Conservation (phyloP, 768 basidiomycete genomes). For the Brasilioporus rufonigricans region DNA sequence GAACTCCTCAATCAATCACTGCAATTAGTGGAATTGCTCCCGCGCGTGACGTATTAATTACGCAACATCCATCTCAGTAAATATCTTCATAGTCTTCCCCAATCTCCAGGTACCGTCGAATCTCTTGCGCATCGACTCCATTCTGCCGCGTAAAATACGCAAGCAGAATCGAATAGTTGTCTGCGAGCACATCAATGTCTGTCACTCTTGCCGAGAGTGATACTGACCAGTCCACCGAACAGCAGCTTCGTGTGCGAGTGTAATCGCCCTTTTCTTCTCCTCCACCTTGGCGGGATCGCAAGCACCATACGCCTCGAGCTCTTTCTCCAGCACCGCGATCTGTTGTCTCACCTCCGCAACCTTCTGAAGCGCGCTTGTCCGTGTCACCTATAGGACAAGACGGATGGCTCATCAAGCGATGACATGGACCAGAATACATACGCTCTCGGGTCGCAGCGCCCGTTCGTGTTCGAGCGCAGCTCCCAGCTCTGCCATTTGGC, state of each 20-base stretch:
- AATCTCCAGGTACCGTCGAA: slow-evolving; percentile 64
- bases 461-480: slow-evolving; percentile 50
- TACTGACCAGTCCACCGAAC: slow-evolving; percentile 81
- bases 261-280: slow-evolving; percentile 67
- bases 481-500: slow-evolving; percentile 50
- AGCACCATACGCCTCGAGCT: slow-evolving; percentile 75
- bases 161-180: slow-evolving; percentile 68
- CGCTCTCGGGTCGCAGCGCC: slow-evolving; percentile 55
- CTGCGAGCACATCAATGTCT: slow-evolving; percentile 33
- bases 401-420: not conserved
- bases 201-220: not conserved
- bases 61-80: slow-evolving; percentile 28
- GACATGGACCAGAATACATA: slow-evolving; percentile 27
- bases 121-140: slow-evolving; percentile 55
- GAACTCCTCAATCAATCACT: not conserved
- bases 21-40: slow-evolving; percentile 11
- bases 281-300: slow-evolving; percentile 84
- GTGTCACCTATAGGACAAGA: slow-evolving; percentile 45
- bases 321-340: slow-evolving; percentile 53
- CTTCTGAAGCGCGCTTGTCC: slow-evolving; percentile 50
- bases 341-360: slow-evolving; percentile 49
- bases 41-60: slow-evolving; percentile 18
- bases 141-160: slow-evolving; percentile 65
- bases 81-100: slow-evolving; percentile 79
- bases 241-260: slow-evolving; percentile 80